Evolutionary conservation across 1,139 yeast species (phyloP).

Genomic region (Lodderomyces orthopsilosis): DNA sequence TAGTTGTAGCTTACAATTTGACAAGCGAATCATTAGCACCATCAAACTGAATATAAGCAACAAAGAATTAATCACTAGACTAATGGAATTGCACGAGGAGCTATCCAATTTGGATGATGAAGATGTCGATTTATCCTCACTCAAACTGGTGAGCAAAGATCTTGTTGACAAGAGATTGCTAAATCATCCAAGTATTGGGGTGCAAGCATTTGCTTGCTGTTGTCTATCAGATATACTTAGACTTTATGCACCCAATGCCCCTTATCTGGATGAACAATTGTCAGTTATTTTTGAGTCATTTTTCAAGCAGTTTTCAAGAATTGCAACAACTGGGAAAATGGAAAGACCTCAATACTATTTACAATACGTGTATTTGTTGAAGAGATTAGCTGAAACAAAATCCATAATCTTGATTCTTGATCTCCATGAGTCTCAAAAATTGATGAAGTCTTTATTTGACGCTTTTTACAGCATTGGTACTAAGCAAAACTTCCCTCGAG

Average conservation of each 20-base stretch:
- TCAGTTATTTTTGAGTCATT: constrained; percentile 62
- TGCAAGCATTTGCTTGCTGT: constrained; percentile 70
- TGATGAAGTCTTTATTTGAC: constrained; percentile 57
- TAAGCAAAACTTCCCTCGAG: constrained; percentile 36
- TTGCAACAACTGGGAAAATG: constrained; percentile 39
- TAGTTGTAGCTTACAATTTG: constrained; percentile 23
- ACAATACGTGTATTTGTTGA: constrained; percentile 66
- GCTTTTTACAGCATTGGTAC: constrained; percentile 56
- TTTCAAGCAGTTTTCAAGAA: constrained; percentile 56
- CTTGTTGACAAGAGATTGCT: constrained; percentile 59
- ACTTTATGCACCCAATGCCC: constrained; percentile 88
- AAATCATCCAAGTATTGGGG: constrained; percentile 62
- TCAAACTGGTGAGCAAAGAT: constrained; percentile 48
- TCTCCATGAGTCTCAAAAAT: constrained; percentile 56
- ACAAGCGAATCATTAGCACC: constrained; percentile 52
- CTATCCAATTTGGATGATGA: constrained; percentile 58
- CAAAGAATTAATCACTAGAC: constrained; percentile 49
- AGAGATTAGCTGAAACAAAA: constrained; percentile 72
- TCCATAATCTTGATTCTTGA: constrained; percentile 80
- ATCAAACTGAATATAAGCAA: constrained; percentile 54
- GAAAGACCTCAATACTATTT: constrained; percentile 47
- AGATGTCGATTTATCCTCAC: constrained; percentile 29
- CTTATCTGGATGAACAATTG: constrained; percentile 65
- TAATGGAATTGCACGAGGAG: constrained; percentile 55
- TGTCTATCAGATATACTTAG: constrained; percentile 75